Evolutionary conservation across 148 eudicot species (phyloP), one percentile per base, ranked within the genome.

Genomic region (Simmondsia chinensis): DNA sequence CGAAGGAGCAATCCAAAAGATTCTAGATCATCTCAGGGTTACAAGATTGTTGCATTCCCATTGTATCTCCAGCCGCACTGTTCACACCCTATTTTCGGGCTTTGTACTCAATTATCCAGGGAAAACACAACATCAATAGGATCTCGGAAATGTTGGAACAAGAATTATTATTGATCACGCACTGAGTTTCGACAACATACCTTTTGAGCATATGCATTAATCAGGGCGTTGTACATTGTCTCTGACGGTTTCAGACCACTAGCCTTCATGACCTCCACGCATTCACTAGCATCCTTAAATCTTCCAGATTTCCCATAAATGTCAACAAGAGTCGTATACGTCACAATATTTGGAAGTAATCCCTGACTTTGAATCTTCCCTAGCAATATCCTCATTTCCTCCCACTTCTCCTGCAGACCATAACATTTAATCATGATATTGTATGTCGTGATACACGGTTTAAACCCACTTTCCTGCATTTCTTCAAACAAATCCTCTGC

Each of bases 161-260:
- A n/a, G n/a, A n/a, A n/a, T n/a, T n/a, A n/a, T n/a, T n/a, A n/a
- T n/a, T n/a, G n/a, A n/a, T n/a, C n/a, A n/a, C n/a, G n/a, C n/a
- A n/a, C n/a, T n/a, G n/a, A n/a, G n/a, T n/a, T n/a, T n/a, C n/a
- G 15, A 30, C 29, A 45, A 39, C 56, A 38, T 72, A 89, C 97
- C 85, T 77, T 76, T 61, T 89, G 97, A 24, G 97, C 97, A 70
- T 85, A 89, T 50, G 97, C 95, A 70, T 89, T 89, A 61, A 89
- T 85, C 61, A 89, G 69, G 9, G 97, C 97, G 70, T 85, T 89
- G 51, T 85, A 89, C 97, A 85, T 89, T 26, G 94, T 72, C 12
- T 80, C 51, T 0, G 97, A 76, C 38, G 97, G 93, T 55, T 79
- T 89, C 64, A 89, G 54, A 5, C 97, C 97, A 11, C 59, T 59